Conservation (phyloP, 345 rosid genomes). For the Eucalyptus brandiana region DNA sequence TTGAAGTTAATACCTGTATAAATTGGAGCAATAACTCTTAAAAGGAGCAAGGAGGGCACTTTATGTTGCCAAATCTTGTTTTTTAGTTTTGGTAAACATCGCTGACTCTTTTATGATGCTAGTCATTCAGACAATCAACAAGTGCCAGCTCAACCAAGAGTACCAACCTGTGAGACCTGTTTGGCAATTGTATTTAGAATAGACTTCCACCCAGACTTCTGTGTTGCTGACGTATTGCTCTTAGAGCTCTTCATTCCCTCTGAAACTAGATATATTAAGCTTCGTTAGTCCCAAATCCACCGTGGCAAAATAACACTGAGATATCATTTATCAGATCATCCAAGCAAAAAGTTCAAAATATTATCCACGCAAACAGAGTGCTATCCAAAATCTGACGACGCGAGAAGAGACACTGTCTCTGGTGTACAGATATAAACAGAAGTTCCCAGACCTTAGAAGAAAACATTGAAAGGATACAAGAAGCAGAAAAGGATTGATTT, state of each 20-base stretch:
- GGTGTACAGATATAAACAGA: background rate
- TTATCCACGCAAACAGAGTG: background rate
- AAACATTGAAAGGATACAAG: background rate
- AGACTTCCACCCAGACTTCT: constrained; percentile 43
- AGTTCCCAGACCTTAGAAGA: background rate
- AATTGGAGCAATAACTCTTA: background rate
- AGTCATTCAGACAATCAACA: background rate
- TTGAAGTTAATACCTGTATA: background rate
- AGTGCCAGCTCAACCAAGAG: background rate
- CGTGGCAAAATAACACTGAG: background rate
- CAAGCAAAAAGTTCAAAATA: background rate
- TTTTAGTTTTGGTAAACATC: background rate
- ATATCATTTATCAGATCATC: background rate
- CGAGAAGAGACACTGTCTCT: background rate
- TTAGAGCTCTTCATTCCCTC: constrained; percentile 23
- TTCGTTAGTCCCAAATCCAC: background rate
- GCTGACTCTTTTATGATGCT: background rate
- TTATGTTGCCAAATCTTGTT: background rate
- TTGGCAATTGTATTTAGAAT: constrained; percentile 48
- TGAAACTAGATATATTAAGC: background rate
- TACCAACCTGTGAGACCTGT: constrained; percentile 67
- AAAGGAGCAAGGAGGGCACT: background rate
- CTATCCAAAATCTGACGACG: background rate
- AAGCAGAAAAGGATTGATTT: background rate
- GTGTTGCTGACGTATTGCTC: constrained; percentile 1